These are phyloP conservation scores for Candida odintsovae DNA, from an alignment of 805 yeast species.

Conservation along the genomic window DNA sequence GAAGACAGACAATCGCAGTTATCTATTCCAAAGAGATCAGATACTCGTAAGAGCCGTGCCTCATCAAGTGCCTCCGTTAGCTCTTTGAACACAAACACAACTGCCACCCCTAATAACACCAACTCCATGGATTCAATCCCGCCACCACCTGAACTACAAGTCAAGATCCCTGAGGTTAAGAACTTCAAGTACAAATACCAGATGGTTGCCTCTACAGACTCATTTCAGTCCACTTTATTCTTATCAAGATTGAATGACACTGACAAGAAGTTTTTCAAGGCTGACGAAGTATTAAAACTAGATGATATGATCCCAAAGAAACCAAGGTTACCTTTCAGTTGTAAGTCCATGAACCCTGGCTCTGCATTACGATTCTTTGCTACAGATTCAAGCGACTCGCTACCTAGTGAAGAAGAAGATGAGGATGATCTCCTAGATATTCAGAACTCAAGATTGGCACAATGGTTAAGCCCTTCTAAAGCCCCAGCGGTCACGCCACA, in stretches of 20 bases:
- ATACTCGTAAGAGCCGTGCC: slow-evolving; percentile 7
- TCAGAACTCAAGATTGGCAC: not conserved
- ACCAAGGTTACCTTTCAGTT: slow-evolving; percentile 6
- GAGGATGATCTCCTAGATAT: not conserved
- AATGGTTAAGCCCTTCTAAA: slow-evolving; percentile 2
- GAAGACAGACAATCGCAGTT: slow-evolving; percentile 8
- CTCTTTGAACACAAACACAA: not conserved
- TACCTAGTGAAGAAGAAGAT: not conserved
- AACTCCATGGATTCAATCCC: slow-evolving; percentile 24
- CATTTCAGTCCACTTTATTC: slow-evolving; percentile 26
- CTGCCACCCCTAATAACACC: not conserved
- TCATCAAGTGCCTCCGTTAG: slow-evolving; percentile 14
- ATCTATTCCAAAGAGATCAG: slow-evolving; percentile 3
- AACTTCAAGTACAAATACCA: slow-evolving; percentile 44
- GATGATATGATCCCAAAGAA: not conserved
- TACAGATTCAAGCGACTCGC: not conserved
- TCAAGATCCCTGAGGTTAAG: slow-evolving; percentile 38
- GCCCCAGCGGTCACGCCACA: not conserved
- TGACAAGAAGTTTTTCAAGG: slow-evolving; percentile 1
- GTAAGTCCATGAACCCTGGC: not conserved
- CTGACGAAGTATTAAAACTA: slow-evolving; percentile 3
- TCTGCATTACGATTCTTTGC: not conserved
- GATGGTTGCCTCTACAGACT: slow-evolving; percentile 36
- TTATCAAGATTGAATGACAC: slow-evolving; percentile 16
- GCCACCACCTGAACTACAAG: slow-evolving; percentile 40